Evolutionary conservation across 805 yeast species (phyloP).

Genomic region (Ascoidea tarda): DNA sequence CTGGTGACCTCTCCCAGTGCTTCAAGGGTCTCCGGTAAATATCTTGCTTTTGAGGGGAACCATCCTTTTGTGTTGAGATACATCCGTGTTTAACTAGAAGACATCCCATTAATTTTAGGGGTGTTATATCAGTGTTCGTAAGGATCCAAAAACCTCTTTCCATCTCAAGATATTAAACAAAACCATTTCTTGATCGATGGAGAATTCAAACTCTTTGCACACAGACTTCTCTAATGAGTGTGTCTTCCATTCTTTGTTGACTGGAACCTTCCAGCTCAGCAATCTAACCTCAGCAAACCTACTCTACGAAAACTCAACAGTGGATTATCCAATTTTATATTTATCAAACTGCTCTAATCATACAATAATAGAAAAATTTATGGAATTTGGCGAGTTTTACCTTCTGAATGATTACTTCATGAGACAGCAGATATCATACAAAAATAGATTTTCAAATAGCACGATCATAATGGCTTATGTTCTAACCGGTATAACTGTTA

Average conservation of each 20-base stretch:
- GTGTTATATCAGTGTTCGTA: no score
- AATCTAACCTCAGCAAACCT: neutral
- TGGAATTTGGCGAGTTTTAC: neutral
- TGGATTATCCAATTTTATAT: neutral
- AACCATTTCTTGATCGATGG: no score
- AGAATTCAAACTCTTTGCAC: no score
- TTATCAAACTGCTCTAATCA: neutral
- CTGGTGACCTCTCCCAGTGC: no score
- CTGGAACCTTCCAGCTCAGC: neutral
- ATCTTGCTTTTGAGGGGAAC: no score
- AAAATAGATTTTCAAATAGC: constrained; percentile 14
- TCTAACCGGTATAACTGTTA: constrained; percentile 6
- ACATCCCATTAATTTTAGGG: no score
- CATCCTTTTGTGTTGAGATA: no score
- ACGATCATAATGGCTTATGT: constrained; percentile 10
- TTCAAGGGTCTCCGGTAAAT: no score
- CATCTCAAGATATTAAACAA: no score
- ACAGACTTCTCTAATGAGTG: neutral
- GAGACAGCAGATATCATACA: neutral
- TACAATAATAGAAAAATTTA: neutral
- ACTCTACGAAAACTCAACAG: neutral
- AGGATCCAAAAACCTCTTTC: no score
- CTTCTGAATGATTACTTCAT: neutral
- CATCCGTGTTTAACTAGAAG: no score
- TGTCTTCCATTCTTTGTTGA: neutral